These are phyloP conservation scores for Sinapis alba DNA, from an alignment of 441 rosid species.

Conservation along the genomic window DNA sequence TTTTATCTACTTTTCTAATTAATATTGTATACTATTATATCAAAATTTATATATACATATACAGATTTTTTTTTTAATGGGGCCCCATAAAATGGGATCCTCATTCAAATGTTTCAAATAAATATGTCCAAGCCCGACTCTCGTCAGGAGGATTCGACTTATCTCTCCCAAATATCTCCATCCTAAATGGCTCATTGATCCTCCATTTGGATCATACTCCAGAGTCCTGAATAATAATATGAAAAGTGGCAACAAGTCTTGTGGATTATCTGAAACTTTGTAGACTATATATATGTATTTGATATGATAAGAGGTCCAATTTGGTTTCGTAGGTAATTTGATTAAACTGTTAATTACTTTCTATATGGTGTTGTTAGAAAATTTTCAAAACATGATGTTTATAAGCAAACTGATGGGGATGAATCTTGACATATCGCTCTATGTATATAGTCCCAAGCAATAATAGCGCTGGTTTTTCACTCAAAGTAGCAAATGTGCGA, in stretches of 20 bases:
- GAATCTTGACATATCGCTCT: neutral
- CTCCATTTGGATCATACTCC: slow-evolving; percentile 50
- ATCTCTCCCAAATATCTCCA: slow-evolving; percentile 50
- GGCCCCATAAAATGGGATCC: neutral
- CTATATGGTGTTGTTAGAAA: neutral
- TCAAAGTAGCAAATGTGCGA: neutral
- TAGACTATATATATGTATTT: slow-evolving; percentile 3
- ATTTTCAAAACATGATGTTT: neutral
- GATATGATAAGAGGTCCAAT: slow-evolving; percentile 15
- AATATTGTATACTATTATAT: too few species aligned
- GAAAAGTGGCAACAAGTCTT: slow-evolving; percentile 1
- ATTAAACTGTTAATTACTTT: slow-evolving; percentile 7
- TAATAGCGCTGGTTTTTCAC: slow-evolving; percentile 10
- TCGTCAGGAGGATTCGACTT: slow-evolving; percentile 51
- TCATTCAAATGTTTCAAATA: neutral
- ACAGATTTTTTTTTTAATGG: too few species aligned
- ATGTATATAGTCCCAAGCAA: neutral
- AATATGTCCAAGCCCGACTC: neutral
- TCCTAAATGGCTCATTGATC: slow-evolving; percentile 43
- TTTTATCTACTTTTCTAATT: too few species aligned
- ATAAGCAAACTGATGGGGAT: slow-evolving; percentile 12
- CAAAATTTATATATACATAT: too few species aligned
- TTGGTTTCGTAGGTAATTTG: neutral
- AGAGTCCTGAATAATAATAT: slow-evolving; percentile 5
- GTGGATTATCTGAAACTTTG: slow-evolving; percentile 18